A percentile compares a stretch with the other conserved stretches of the same genome.
Evolutionary conservation across 306 rosid species (phyloP).

Genomic region (Cucumis melo): DNA sequence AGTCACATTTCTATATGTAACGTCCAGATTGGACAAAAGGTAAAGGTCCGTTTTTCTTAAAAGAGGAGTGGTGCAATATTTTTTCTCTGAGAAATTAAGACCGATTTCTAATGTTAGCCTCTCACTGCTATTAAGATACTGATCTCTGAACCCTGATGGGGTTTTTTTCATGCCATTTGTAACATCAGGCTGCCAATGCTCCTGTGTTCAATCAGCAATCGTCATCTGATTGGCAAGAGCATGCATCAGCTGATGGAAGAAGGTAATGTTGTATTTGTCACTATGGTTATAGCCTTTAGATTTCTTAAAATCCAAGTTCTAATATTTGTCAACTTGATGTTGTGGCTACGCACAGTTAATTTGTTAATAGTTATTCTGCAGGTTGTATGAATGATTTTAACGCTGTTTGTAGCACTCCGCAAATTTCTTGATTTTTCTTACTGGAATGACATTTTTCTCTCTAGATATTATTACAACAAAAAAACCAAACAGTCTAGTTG

Average conservation of each 20-base stretch:
- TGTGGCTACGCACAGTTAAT: not conserved
- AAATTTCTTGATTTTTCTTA: not conserved
- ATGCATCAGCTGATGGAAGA: constrained; percentile 76
- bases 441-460: not conserved
- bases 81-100: not conserved
- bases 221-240: constrained; percentile 97
- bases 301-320: not conserved
- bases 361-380: not conserved
- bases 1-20: not conserved
- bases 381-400: not conserved
- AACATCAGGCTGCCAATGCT: constrained; percentile 39
- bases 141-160: constrained; percentile 12
- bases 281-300: not conserved
- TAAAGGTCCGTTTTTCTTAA: not conserved
- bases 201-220: constrained; percentile 31
- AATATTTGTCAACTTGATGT: not conserved
- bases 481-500: constrained; percentile 87
- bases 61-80: not conserved
- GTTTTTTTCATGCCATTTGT: constrained; percentile 10
- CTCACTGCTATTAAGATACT: constrained; percentile 4
- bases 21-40: not conserved
- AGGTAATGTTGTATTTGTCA: constrained; percentile 33
- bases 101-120: not conserved
- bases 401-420: constrained; percentile 3
- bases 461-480: constrained; percentile 89